Base-by-base conservation (phyloP, 129 eudicot genomes). In the Saposhnikovia divaricata region DNA sequence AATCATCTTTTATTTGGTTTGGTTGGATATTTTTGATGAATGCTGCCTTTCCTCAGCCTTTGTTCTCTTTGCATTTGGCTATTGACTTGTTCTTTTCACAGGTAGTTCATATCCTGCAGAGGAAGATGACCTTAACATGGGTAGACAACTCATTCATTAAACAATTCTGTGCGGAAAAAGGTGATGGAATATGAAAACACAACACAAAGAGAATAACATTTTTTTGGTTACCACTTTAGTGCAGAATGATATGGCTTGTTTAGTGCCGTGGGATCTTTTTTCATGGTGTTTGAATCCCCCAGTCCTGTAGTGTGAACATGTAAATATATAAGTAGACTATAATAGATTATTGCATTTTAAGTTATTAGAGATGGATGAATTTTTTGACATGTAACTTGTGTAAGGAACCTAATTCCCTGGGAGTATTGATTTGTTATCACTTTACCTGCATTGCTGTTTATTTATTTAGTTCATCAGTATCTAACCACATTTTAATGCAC, bases 401-500 rank as follows among this genome's bases (percentile, higher is more conserved):
- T 85, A 53, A 94, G 90, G 84, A 91, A 88, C 79, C 97, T 81
- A 73, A 91, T 87, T 78, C 98, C 98, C 85, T 94, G 97, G 18
- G 98, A 94, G 85, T 88, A 84, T 10, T 13, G 66, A 38, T 90
- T 90, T n/a, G 93, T 90, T 78, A 97, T 94, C 71, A 91, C 97
- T 78, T 84, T 89, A 79, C 90, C 87, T 78, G 98, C 97, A 68
- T 90, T 91, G 81, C 97, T 94, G 91, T 78, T 34, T 34, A 74
- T 18, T 12, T 42, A 75, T 21, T 10, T 37, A 42, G 38, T 46
- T 75, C 63, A 81, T 74, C 31, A 74, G 78, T 46, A 23, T 74
- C 34, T 31, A 31, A 31, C 2, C 7, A 46, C 38, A 74, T 74
- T 45, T 7, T 12, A 13, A 25, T 27, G 15, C 28, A 57, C 28